phyloP scores from a whole-genome alignment of 345 rosid genomes.

The Trapa bicornis region DNA sequence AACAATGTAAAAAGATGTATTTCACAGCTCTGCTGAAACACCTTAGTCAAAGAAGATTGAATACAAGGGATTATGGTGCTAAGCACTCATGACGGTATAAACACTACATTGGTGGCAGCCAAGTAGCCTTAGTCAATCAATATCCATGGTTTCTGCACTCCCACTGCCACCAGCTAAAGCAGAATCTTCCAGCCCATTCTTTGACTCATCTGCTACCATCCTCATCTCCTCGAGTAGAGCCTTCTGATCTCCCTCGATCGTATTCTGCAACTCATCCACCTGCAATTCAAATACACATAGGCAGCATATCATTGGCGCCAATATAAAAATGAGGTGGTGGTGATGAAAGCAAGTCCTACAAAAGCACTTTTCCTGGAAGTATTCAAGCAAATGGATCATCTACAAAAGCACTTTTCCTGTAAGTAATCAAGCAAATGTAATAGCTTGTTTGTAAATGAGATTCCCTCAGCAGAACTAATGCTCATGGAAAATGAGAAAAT shows the following conservation, averaged over 20 bases:
- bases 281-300: constrained; percentile 8
- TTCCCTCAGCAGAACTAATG: background rate
- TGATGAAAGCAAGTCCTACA: background rate
- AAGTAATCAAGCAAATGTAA: background rate
- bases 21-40: too few species aligned
- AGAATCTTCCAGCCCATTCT: constrained; percentile 34
- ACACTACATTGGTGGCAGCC: background rate
- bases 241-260: constrained; percentile 88
- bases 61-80: background rate
- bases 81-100: background rate
- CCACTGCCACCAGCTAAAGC: constrained; percentile 16
- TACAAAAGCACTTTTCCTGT: background rate
- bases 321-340: background rate
- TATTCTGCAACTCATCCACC: constrained; percentile 93
- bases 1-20: too few species aligned
- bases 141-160: constrained; percentile 43
- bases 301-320: background rate
- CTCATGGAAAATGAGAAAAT: constrained; percentile 16
- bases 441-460: background rate
- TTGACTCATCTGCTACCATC: constrained; percentile 63
- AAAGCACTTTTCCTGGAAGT: background rate
- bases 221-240: constrained; percentile 76
- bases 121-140: constrained; percentile 21
- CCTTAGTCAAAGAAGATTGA: too few species aligned
- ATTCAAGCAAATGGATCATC: background rate